Conservation (phyloP, 2,329 filamentous ascomycete genomes). For the Beauveria rudraprayagi region DNA sequence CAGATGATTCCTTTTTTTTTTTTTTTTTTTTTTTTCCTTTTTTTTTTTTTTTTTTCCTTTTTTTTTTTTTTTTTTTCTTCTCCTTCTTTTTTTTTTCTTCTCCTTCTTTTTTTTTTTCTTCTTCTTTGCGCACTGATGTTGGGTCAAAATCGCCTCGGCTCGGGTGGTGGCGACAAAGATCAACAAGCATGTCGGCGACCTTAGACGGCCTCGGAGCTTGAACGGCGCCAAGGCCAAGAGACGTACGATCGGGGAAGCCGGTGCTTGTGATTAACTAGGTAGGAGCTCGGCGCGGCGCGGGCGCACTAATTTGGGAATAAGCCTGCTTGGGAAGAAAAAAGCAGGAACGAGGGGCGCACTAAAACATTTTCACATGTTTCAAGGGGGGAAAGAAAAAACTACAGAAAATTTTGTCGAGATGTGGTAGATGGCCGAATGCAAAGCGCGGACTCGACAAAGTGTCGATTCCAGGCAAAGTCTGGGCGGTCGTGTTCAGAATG, state of each 20-base stretch:
- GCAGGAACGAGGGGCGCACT: background rate
- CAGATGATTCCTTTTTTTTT: no score
- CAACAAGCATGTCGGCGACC: background rate
- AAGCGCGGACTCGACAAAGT: background rate
- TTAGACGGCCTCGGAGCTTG: background rate
- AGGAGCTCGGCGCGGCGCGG: background rate
- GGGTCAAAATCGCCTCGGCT: slow-evolving; percentile 2
- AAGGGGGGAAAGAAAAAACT: no score
- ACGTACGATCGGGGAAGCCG: background rate
- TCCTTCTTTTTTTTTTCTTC: no score
- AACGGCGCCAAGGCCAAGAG: background rate
- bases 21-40: no score
- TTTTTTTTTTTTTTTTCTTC: no score
- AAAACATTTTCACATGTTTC: slow-evolving; percentile 8
- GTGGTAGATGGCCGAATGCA: background rate
- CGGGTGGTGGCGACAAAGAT: background rate
- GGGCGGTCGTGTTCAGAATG: no score
- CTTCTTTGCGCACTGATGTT: no score
- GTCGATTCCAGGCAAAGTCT: background rate
- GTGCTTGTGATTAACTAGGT: background rate
- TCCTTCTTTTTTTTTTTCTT: no score
- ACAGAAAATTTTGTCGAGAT: background rate
- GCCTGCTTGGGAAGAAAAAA: background rate
- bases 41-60: no score
- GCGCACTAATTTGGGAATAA: background rate